These are phyloP conservation scores for Eucalyptus coolabah DNA, from an alignment of 345 rosid genomes.

Conservation along the genomic window DNA sequence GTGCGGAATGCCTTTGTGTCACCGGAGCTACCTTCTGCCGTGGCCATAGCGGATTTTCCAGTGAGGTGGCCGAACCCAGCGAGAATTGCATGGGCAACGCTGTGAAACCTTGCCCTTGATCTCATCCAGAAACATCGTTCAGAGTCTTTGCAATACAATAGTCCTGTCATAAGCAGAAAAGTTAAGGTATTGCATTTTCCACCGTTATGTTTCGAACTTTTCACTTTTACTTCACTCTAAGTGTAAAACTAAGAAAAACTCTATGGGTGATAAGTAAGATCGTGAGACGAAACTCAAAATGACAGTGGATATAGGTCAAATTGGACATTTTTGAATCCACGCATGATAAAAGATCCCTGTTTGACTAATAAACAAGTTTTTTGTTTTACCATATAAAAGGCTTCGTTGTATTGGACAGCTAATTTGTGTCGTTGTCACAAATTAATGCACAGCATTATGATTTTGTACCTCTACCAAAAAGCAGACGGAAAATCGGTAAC, in stretches of 20 bases:
- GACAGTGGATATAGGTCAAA: not conserved
- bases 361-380: not conserved
- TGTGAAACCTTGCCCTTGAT: not conserved
- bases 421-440: not conserved
- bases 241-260: not conserved
- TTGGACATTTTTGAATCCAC: not conserved
- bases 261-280: not conserved
- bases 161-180: not conserved
- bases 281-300: not conserved
- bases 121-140: not conserved
- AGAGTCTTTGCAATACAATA: not conserved
- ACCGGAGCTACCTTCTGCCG: not conserved
- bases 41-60: not conserved
- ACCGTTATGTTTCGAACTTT: not conserved
- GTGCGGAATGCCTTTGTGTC: not conserved
- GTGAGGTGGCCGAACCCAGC: not conserved
- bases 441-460: not conserved
- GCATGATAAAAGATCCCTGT: not conserved
- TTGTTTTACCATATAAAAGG: not conserved
- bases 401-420: not conserved
- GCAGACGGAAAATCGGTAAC: not conserved
- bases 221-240: not conserved
- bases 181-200: not conserved
- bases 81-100: not conserved
- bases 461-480: not conserved